These are phyloP conservation scores for Taiwanofungus camphoratus DNA, from an alignment of 1,284 basidiomycete genomes.

Conservation along the genomic window DNA sequence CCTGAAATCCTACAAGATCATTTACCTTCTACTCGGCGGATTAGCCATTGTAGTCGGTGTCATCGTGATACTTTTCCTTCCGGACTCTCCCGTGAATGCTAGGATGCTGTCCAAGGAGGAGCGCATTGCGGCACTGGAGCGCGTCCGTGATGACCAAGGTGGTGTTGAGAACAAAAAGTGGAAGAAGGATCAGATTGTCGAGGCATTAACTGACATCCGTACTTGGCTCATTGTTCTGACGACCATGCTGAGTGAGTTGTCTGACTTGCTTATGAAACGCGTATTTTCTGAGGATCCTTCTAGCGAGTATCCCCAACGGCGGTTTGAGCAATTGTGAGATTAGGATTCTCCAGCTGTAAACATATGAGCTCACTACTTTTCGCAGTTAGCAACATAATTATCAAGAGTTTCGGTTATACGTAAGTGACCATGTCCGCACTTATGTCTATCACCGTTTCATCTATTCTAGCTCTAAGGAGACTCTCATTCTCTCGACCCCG, in stretches of 20 bases:
- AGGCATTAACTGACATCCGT: constrained; percentile 54
- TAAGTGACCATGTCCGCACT: too few species aligned
- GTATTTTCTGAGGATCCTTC: constrained; percentile 12
- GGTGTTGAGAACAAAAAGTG: constrained; percentile 57
- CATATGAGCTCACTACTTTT: neutral
- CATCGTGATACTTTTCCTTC: constrained; percentile 54
- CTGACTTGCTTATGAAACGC: neutral
- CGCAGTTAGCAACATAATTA: constrained; percentile 55
- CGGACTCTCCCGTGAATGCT: constrained; percentile 62
- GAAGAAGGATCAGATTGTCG: constrained; percentile 55
- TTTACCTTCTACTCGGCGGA: constrained; percentile 56
- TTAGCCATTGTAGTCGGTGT: constrained; percentile 56
- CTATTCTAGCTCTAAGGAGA: constrained; percentile 48
- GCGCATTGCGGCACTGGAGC: constrained; percentile 56
- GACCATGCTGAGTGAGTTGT: constrained; percentile 47
- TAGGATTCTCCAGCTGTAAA: neutral
- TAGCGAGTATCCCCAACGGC: constrained; percentile 63
- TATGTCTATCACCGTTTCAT: too few species aligned
- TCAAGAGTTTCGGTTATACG: constrained; percentile 65
- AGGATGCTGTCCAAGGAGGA: constrained; percentile 53
- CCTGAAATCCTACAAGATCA: constrained; percentile 54
- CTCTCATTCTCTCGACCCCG: constrained; percentile 58
- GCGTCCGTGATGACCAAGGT: constrained; percentile 62
- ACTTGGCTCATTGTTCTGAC: constrained; percentile 61
- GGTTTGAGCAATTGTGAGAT: constrained; percentile 57